phyloP scores from a whole-genome alignment of 306 rosid genomes.

The Mucuna pruriens region DNA sequence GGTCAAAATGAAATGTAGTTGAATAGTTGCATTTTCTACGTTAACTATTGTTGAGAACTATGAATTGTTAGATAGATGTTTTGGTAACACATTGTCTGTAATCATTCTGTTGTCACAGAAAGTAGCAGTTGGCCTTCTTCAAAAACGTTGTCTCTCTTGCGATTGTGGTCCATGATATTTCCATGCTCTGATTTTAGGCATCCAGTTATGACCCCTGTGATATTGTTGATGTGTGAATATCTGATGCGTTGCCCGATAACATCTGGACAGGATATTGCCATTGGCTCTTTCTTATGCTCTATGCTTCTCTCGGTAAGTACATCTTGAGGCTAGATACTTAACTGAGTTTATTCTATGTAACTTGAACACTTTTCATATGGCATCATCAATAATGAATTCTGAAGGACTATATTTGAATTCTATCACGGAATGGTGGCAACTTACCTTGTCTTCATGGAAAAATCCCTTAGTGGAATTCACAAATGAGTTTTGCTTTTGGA shows the following conservation, averaged over 20 bases:
- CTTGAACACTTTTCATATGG: not conserved
- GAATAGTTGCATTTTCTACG: slow-evolving; percentile 5
- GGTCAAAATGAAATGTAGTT: slow-evolving; percentile 52
- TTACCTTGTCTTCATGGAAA: slow-evolving; percentile 16
- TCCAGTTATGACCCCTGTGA: slow-evolving; percentile 84
- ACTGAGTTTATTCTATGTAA: not conserved
- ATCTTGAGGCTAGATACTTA: slow-evolving; percentile 1
- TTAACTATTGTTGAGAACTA: not conserved
- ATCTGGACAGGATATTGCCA: slow-evolving; percentile 75
- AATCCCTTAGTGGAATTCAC: not conserved
- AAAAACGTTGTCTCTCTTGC: slow-evolving; percentile 80
- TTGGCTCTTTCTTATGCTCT: slow-evolving; percentile 86
- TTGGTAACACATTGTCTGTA: slow-evolving; percentile 23
- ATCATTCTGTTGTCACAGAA: slow-evolving; percentile 56
- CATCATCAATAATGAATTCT: slow-evolving; percentile 11
- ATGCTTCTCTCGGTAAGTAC: slow-evolving; percentile 85
- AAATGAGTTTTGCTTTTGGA: slow-evolving; percentile 23
- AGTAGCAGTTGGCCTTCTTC: slow-evolving; percentile 90
- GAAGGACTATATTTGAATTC: slow-evolving; percentile 16
- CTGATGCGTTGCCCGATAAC: slow-evolving; percentile 82
- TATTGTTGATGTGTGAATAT: slow-evolving; percentile 84
- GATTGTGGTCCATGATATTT: slow-evolving; percentile 89
- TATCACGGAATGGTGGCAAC: slow-evolving; percentile 11
- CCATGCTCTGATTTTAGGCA: slow-evolving; percentile 94
- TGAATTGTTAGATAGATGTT: slow-evolving; percentile 26